Base-by-base conservation (phyloP, 768 basidiomycete species). In the Leccinum incarnatum region DNA sequence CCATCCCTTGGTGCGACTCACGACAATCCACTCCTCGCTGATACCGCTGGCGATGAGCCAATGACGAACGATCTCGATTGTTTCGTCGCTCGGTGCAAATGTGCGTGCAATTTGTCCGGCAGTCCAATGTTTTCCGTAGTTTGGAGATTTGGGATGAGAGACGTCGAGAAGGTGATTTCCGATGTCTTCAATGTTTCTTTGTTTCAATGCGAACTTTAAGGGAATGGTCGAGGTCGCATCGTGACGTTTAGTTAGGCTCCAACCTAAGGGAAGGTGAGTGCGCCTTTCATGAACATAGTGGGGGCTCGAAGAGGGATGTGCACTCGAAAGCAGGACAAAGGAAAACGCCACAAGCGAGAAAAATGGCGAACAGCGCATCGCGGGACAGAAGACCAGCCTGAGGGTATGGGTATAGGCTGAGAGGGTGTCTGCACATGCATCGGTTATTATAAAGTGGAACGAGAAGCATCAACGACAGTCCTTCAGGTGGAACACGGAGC, bases 281-380 rank as follows among this genome's bases (percentile, higher is more conserved):
- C 78, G 78, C 47, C 69, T 75, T 65, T 80, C 80, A 57, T 80
- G 79, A 30, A 78, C 52, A 54, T 67, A 68, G 61, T 72, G 66
- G 27, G 63, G 54, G 30, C 57, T 59, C 54, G 48, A 34, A 12
- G 50, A 50, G 29, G 68, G 54, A 25, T 40, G 51, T 19, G 67
- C 68, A 6, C 67, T 53, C 1, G 68, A 58, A 45, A 65, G 48
- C 2, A 68, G 36, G 7, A 48, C 56, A 17, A 72, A 37, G 37
- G 37, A 17, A 47, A 71, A 25, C 14, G 3, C 15, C 10, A 60
- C 46, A 2, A 66, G 45, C 17, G 51, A 42, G 37, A 68, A 1
- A 8, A 59, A 36, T 25, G 29, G 15, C 34, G 25, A 62, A 23
- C 15, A 61, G 37, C 52, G 56, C 69, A 69, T 69, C 17, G 40